Conservation (phyloP, 2,329 filamentous ascomycete genomes). For the Lojkania enalia region DNA sequence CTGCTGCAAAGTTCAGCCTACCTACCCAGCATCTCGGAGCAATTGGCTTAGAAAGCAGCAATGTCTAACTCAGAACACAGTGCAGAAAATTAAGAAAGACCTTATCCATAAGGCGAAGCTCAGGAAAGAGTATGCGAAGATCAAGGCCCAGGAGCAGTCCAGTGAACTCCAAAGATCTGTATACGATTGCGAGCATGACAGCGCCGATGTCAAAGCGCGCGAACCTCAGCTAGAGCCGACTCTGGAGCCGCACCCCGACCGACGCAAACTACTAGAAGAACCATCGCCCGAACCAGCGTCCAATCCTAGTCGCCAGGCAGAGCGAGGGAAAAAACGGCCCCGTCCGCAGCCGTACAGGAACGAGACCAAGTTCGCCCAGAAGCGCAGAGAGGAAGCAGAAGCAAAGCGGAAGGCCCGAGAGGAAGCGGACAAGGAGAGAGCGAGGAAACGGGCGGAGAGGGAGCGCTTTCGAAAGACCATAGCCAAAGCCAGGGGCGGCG, state of each 20-base stretch:
- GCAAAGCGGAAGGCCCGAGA: slow-evolving; percentile 62
- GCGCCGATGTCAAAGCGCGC: slow-evolving; percentile 21
- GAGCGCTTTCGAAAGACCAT: slow-evolving; percentile 71
- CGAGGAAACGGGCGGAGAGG: slow-evolving; percentile 60
- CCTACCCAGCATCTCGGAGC: background rate
- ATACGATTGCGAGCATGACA: slow-evolving; percentile 34
- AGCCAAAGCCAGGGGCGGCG: slow-evolving; percentile 63
- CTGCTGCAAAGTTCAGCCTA: too few relatives aligned
- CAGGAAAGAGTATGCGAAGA: slow-evolving; percentile 88
- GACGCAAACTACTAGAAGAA: slow-evolving; percentile 61
- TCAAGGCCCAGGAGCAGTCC: slow-evolving; percentile 66
- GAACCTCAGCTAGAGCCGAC: slow-evolving; percentile 37
- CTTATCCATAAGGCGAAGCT: slow-evolving; percentile 92
- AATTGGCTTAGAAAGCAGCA: too few relatives aligned
- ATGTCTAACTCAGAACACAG: slow-evolving; percentile 51
- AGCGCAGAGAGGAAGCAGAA: slow-evolving; percentile 66
- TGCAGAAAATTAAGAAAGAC: slow-evolving; percentile 84
- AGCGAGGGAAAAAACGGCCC: slow-evolving; percentile 30
- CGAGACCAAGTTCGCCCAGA: slow-evolving; percentile 52
- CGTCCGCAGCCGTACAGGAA: slow-evolving; percentile 47
- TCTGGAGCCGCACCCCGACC: slow-evolving; percentile 63
- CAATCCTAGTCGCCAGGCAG: slow-evolving; percentile 1
- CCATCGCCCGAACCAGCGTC: slow-evolving; percentile 17
- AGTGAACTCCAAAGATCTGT: slow-evolving; percentile 40
- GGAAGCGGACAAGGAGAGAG: slow-evolving; percentile 64